phyloP scores from a whole-genome alignment of 345 rosid species.

The Eucalyptus microcorys region DNA sequence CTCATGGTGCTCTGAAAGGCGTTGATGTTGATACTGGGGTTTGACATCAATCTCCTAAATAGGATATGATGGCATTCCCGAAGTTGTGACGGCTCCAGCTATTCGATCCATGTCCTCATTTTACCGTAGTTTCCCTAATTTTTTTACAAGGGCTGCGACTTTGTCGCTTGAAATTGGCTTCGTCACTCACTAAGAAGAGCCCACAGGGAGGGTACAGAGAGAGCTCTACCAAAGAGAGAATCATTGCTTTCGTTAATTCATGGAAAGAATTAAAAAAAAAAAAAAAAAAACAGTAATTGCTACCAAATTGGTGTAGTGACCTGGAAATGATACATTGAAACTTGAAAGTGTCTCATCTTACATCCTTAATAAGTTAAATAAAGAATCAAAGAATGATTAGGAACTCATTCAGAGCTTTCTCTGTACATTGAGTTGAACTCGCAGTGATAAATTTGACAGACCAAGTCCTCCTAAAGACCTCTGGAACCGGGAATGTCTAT shows the following conservation, averaged over 20 bases:
- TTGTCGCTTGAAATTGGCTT: neutral
- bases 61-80: neutral
- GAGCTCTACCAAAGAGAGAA: neutral
- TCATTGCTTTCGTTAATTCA: neutral
- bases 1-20: neutral
- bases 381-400: neutral
- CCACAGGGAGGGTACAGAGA: neutral
- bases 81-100: neutral
- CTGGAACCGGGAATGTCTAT: slow-evolving; percentile 9
- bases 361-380: neutral
- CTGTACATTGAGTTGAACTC: neutral
- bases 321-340: neutral
- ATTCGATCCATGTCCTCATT: neutral
- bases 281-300: neutral
- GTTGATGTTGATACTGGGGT: neutral
- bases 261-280: neutral
- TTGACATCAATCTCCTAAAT: neutral
- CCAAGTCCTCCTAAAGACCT: neutral
- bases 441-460: neutral
- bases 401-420: neutral
- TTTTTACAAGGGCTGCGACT: neutral
- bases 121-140: neutral
- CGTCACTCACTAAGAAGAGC: neutral
- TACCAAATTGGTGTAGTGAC: neutral
- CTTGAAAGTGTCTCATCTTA: neutral